Percentiles rank a stretch among this genome's conserved stretches.
Evolutionary conservation across 805 yeast genomes (phyloP).

Genomic region (Barnettozyma botsteinii): DNA sequence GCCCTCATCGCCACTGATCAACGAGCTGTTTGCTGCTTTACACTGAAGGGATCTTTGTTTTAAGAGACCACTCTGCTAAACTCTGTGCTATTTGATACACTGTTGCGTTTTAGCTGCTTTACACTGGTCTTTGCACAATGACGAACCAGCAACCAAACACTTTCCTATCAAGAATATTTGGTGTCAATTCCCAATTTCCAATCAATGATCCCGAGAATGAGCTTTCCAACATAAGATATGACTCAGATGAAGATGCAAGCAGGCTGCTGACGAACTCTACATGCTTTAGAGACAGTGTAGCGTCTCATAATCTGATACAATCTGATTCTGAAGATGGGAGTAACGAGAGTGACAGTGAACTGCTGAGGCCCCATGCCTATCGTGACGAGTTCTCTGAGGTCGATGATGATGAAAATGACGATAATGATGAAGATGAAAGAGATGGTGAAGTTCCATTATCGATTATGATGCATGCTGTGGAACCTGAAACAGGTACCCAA

Average conservation of each 20-base stretch:
- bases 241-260: slow-evolving; percentile 14
- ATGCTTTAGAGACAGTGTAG: background rate
- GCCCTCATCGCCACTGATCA: too few relatives aligned
- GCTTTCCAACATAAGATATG: slow-evolving; percentile 15
- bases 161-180: slow-evolving; percentile 60
- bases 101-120: too few relatives aligned
- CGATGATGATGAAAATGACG: slow-evolving; percentile 20
- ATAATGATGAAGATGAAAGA: slow-evolving; percentile 20
- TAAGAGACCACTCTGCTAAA: background rate
- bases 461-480: slow-evolving; percentile 12
- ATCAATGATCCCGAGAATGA: slow-evolving; percentile 20
- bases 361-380: background rate
- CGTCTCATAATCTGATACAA: slow-evolving; percentile 11
- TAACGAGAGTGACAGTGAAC: slow-evolving; percentile 6
- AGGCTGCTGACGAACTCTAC: background rate
- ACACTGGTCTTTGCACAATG: slow-evolving; percentile 7
- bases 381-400: slow-evolving; percentile 5
- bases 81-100: too few relatives aligned
- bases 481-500: background rate
- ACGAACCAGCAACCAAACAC: slow-evolving; percentile 35
- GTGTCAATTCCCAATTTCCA: slow-evolving; percentile 32
- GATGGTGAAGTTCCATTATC: slow-evolving; percentile 17
- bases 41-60: too few relatives aligned
- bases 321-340: slow-evolving; percentile 20
- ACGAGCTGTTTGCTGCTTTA: too few relatives aligned